Conservation (phyloP, 176 grass and related monocot species). For the Leersia perrieri region DNA sequence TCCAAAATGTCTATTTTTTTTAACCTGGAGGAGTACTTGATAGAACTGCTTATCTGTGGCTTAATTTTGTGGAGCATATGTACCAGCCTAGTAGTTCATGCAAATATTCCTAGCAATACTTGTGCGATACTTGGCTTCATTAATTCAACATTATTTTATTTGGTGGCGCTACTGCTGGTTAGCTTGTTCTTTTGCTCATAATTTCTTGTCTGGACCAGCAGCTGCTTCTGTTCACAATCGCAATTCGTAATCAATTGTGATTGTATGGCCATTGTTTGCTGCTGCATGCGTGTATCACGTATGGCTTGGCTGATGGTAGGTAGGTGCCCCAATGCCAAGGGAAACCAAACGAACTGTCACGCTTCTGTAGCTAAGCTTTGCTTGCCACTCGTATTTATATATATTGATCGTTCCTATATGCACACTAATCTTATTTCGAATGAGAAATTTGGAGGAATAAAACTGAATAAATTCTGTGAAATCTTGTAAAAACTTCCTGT, state of each 20-base stretch:
- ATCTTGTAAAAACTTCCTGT: background rate
- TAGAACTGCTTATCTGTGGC: too few relatives aligned
- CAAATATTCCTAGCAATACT: background rate
- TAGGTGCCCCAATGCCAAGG: conserved; percentile 25
- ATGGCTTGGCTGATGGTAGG: background rate
- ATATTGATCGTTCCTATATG: background rate
- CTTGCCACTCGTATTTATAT: background rate
- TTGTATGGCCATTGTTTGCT: conserved; percentile 14
- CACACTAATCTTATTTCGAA: background rate
- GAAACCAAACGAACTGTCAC: background rate
- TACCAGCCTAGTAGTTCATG: background rate
- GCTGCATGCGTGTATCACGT: conserved; percentile 3
- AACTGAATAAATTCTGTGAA: background rate
- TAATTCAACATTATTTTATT: background rate
- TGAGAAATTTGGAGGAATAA: background rate
- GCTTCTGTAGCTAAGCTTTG: background rate
- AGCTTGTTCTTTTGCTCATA: conserved; percentile 18
- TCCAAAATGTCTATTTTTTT: too few relatives aligned
- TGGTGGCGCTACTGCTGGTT: background rate
- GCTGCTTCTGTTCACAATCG: conserved; percentile 9
- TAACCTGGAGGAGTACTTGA: background rate
- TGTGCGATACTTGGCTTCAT: background rate
- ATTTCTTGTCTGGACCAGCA: conserved; percentile 30
- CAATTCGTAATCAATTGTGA: background rate
- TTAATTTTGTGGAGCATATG: background rate